Base-by-base conservation (phyloP, 805 yeast species). In the Ogataea angusta region DNA sequence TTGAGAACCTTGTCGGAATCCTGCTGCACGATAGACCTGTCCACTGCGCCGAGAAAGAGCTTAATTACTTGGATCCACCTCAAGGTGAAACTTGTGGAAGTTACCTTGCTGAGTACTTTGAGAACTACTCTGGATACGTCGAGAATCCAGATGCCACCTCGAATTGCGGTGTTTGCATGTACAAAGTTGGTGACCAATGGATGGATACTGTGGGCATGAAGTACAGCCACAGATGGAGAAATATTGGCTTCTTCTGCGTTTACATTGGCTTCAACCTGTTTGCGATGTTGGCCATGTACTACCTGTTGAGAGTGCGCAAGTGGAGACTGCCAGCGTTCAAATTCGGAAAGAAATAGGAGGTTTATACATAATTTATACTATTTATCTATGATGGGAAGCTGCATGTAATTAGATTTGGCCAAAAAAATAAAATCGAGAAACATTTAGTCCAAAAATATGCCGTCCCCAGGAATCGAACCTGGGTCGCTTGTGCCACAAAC, bases 71-170 rank as follows among this genome's bases (percentile, higher is more conserved):
- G 44, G 56, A 64, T 24, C 80, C 86, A 2, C 82, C 85, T 8
- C 42, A 49, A 10, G 88, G 88, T 7, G 60, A 62, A 56, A 82
- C 90, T 2, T 86, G 95, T 64, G 74, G 70, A 7, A 65, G 72
- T 27, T 87, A 70, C 60, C 63, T 78, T 52, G 59, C 52, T 5
- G 29, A 34, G 4, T 60, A 43, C 36, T 82, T 68, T 58, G 46
- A 60, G 3, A 23, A 38, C 4, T 55, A 59, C 15, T 51, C 70
- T 13, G 95, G 95, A 5, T 82, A 83, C 57, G 54, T 85, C 30
- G 45, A 53, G 2, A 68, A 83, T 54, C 78, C 82, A 6, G 53
- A 64, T 29, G 79, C 73, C 19, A 69, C 76, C 1, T 31, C 59
- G 1, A 45, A 62, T 26, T 79, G 84, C 64, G 72, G 70, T 10